Conservation (phyloP, 2,329 filamentous ascomycete genomes). For the Pestalotiopsis sp. region DNA sequence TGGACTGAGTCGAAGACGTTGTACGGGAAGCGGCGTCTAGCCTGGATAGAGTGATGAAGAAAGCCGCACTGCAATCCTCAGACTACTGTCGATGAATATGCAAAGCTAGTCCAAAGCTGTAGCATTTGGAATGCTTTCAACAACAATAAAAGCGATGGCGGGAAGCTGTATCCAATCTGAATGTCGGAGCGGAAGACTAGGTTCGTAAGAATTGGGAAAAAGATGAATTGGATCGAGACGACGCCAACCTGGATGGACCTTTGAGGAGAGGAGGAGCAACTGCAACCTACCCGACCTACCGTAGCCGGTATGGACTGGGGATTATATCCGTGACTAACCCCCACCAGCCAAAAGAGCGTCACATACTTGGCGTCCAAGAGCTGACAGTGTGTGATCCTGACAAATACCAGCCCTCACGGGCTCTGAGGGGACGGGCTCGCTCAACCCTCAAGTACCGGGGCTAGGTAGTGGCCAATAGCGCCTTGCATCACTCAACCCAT, state of each 20-base stretch:
- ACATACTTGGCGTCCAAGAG: neutral
- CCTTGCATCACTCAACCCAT: neutral
- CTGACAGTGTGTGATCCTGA: neutral
- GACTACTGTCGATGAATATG: too few species aligned
- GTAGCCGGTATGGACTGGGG: neutral
- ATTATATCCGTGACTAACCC: neutral
- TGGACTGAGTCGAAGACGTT: neutral
- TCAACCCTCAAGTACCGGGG: neutral
- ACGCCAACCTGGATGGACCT: neutral
- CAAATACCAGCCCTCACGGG: neutral
- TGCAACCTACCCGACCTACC: neutral
- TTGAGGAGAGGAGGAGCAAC: neutral
- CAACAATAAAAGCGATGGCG: neutral
- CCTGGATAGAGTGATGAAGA: neutral
- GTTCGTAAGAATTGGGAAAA: neutral
- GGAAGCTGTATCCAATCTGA: neutral
- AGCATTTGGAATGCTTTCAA: neutral
- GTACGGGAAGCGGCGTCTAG: neutral
- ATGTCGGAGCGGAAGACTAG: neutral
- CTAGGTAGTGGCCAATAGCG: neutral
- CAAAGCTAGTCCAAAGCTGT: too few species aligned
- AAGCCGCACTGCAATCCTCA: neutral
- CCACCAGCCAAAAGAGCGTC: neutral
- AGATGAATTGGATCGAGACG: neutral
- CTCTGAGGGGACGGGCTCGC: neutral